Conservation (phyloP, 2,329 filamentous ascomycete species). For the Sarocladium brachiariae region DNA sequence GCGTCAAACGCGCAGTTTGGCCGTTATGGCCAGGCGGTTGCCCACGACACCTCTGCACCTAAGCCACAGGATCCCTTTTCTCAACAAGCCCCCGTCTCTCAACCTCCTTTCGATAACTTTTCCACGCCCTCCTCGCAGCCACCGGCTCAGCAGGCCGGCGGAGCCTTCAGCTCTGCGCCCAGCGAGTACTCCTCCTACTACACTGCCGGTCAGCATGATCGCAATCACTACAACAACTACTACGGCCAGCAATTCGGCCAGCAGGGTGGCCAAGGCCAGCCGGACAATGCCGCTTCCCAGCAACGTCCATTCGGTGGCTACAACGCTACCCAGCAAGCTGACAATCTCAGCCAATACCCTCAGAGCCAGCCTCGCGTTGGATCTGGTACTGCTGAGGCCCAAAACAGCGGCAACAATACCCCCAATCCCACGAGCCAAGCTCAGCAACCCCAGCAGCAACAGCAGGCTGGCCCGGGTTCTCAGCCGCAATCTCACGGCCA, state of each 20-base stretch:
- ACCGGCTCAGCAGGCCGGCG: constrained; percentile 51
- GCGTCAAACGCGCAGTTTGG: constrained; percentile 49
- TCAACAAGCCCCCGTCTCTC: constrained; percentile 53
- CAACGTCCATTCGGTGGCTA: constrained; percentile 77
- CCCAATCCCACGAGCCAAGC: constrained; percentile 67
- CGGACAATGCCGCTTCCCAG: constrained; percentile 63
- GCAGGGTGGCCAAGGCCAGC: constrained; percentile 56
- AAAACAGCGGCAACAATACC: constrained; percentile 84
- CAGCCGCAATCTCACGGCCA: constrained; percentile 40
- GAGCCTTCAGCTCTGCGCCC: constrained; percentile 65
- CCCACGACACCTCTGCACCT: constrained; percentile 58
- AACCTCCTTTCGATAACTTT: constrained; percentile 56
- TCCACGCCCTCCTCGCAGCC: constrained; percentile 53
- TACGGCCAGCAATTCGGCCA: constrained; percentile 57
- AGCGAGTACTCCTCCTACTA: constrained; percentile 84
- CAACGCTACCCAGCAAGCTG: constrained; percentile 56
- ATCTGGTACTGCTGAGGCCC: constrained; percentile 54
- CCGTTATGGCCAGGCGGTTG: constrained; percentile 57
- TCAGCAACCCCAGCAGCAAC: constrained; percentile 37
- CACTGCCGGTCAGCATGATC: constrained; percentile 64
- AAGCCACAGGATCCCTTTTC: constrained; percentile 86
- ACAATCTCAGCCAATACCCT: constrained; percentile 62
- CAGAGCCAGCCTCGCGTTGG: constrained; percentile 62
- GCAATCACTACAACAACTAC: constrained; percentile 70
- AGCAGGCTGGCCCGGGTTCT: constrained; percentile 31